Base-by-base conservation (phyloP, 2,329 filamentous ascomycete species). In the Herpotrichia juniperi region DNA sequence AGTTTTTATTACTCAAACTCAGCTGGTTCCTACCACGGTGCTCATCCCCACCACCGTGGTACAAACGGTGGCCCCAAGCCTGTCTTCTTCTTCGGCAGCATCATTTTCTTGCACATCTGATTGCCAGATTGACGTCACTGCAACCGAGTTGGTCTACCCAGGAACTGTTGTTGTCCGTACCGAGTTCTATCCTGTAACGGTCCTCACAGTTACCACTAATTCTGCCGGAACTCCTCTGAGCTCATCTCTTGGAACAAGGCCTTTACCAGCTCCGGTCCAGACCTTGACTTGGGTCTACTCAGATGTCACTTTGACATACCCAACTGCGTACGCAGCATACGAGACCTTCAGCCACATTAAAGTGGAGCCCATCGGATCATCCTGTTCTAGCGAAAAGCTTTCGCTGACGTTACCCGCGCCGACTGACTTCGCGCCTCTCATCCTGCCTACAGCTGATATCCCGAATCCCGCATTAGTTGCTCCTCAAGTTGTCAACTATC, bases 101-200 rank as follows among this genome's bases (percentile, higher is more conserved):
- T 61, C 66, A 0, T 32, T 62, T 2, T 62, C 62, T 1, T 73
- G 70, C 53, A 14, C 58, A 1, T 66, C 56, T n/a, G 39, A 44
- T 7, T 74, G 71, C 39, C 59, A 64, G 24, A 66, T 74, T 5
- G 61, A 69, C 50, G 68, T 73, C 0, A 68, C 64, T 1, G 71
- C 68, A 3, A 68, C 59, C 4, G 46, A 55, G 7, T 14, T 74
- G 2, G 54, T 37, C 21, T 74, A 67, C 32, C 69, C 71, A 9
- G 67, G 66, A 3, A 37, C 6, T 2, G 67, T 73, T 1, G 37
- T 62, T 1, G 47, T 61, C 1, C 45, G 42, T 0, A 72, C 67
- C 1, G 40, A 30, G 1, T 42, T 21, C 7, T 39, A 55, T 4
- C 65, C 64, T 1, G 44, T 58, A 0, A 59, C 30, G 11, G 25